Percentiles rank a stretch among this genome's conserved stretches.
phyloP scores from a whole-genome alignment of 2,329 filamentous ascomycete genomes.

The Xylariaceae sp. region DNA sequence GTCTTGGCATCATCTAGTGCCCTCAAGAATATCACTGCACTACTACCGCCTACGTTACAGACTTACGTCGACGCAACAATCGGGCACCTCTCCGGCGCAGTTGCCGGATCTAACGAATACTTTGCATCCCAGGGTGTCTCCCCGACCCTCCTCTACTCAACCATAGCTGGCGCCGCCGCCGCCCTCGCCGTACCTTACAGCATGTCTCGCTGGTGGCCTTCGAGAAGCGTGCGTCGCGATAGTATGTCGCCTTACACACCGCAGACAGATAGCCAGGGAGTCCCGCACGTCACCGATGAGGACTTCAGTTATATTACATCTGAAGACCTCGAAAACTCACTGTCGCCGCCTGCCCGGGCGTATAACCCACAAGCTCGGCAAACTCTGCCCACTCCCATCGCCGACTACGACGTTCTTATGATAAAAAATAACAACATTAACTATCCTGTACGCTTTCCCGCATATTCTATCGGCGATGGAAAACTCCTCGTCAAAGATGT shows the following conservation, averaged over 20 bases:
- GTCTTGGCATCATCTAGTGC: slow-evolving; percentile 65
- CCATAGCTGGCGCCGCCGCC: slow-evolving; percentile 50
- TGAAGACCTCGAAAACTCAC: slow-evolving; percentile 63
- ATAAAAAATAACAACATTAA: slow-evolving; percentile 69
- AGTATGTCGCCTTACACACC: slow-evolving; percentile 56
- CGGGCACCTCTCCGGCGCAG: slow-evolving; percentile 50
- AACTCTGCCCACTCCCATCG: slow-evolving; percentile 38
- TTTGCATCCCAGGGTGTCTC: slow-evolving; percentile 55
- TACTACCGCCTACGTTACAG: slow-evolving; percentile 50
- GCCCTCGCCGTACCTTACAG: slow-evolving; percentile 53
- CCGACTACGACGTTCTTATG: slow-evolving; percentile 70
- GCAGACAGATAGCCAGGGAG: slow-evolving; percentile 45
- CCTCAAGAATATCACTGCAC: slow-evolving; percentile 60
- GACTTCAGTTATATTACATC: slow-evolving; percentile 86
- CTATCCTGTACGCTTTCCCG: slow-evolving; percentile 73
- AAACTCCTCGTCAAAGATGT: slow-evolving; percentile 69
- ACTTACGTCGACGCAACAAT: slow-evolving; percentile 58
- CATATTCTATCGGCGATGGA: slow-evolving; percentile 74
- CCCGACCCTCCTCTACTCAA: slow-evolving; percentile 53
- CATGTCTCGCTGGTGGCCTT: slow-evolving; percentile 57
- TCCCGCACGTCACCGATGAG: slow-evolving; percentile 69
- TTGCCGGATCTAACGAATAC: slow-evolving; percentile 55
- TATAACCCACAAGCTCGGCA: slow-evolving; percentile 44
- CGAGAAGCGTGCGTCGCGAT: slow-evolving; percentile 50
- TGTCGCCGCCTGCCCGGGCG: slow-evolving; percentile 40